Evolutionary conservation across 148 eudicot species (phyloP).

Genomic region (Heliamphora exappendiculata): DNA sequence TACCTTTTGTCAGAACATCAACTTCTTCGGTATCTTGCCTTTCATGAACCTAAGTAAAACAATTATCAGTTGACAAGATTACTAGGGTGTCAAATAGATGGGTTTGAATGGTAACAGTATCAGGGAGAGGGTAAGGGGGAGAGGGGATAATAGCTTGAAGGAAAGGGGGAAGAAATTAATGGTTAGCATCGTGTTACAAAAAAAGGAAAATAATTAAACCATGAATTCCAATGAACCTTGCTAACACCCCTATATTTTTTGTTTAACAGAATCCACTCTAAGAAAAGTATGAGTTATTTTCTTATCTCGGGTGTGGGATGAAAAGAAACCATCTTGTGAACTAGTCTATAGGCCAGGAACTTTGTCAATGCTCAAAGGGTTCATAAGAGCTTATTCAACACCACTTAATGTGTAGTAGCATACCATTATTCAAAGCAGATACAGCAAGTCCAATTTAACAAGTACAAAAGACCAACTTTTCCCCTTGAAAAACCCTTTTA

Average conservation of each 20-base stretch:
- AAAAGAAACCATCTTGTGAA: background rate
- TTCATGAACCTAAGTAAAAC: slow-evolving; percentile 62
- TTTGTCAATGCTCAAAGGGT: too few species aligned
- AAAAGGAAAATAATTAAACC: background rate
- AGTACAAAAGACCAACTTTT: background rate
- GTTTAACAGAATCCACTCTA: background rate
- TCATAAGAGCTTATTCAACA: background rate
- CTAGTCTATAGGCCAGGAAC: background rate
- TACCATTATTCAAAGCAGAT: background rate
- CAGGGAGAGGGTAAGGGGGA: background rate
- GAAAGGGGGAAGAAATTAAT: background rate
- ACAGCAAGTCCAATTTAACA: background rate
- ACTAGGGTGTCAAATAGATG: background rate
- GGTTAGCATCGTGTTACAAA: background rate
- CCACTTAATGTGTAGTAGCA: background rate
- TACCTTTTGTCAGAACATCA: slow-evolving; percentile 65
- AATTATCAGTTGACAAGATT: background rate
- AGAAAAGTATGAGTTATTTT: background rate
- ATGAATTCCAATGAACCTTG: background rate
- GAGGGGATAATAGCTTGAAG: background rate
- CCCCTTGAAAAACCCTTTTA: background rate
- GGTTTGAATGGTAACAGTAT: background rate
- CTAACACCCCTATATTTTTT: background rate
- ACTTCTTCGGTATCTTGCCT: slow-evolving; percentile 50
- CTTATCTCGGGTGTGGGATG: background rate